Percentiles rank a stretch among this genome's conserved stretches.
Evolutionary conservation across 345 rosid genomes (phyloP).

Genomic region (Rubroshorea leprosula): DNA sequence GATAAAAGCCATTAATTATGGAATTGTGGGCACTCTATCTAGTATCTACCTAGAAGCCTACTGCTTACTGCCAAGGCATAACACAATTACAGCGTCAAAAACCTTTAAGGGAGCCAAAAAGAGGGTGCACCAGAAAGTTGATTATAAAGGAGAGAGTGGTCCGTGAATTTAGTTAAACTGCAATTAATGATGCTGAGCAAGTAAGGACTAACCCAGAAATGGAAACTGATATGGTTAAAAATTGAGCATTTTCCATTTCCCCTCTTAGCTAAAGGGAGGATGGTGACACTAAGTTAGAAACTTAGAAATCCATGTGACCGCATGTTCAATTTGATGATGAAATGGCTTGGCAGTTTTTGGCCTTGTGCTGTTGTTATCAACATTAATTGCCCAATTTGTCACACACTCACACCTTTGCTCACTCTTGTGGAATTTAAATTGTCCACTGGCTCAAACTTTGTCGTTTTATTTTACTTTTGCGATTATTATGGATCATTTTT

Average conservation of each 20-base stretch:
- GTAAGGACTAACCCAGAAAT: no score
- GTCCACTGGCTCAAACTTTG: no score
- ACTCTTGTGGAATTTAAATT: no score
- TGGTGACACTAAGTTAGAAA: no score
- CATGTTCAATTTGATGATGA: neutral
- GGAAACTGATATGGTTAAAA: no score
- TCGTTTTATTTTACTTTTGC: no score
- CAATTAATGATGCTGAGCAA: conserved; percentile 2
- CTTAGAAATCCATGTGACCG: neutral
- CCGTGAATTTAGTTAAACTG: conserved; percentile 26
- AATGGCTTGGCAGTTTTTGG: neutral
- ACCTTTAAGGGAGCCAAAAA: conserved; percentile 3
- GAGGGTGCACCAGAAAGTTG: no score
- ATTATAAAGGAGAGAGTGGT: no score
- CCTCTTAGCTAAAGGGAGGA: no score
- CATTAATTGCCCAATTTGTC: neutral
- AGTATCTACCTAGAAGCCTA: neutral
- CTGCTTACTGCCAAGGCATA: neutral
- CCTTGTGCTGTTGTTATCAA: neutral
- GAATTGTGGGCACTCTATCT: conserved; percentile 7
- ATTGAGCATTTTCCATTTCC: no score
- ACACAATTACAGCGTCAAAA: conserved; percentile 1
- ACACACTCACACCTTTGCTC: neutral
- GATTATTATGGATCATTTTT: no score
- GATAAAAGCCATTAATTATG: no score